These are phyloP conservation scores for Solanum acaule DNA, from an alignment of 257 asterid genomes.

Conservation along the genomic window DNA sequence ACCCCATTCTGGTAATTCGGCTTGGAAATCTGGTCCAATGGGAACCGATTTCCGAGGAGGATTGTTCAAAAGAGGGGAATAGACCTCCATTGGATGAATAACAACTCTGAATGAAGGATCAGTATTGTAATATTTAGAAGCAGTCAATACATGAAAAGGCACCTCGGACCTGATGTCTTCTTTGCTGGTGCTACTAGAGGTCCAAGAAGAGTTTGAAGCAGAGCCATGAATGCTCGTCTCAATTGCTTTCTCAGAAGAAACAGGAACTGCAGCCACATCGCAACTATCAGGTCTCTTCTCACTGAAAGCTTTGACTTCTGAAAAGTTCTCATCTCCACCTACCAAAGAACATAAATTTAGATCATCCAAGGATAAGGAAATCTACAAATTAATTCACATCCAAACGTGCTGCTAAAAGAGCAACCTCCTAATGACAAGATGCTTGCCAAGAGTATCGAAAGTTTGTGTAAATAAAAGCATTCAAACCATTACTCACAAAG, in stretches of 20 bases:
- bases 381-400: not conserved
- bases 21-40: constrained; percentile 27
- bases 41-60: constrained; percentile 31
- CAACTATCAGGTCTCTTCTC: constrained; percentile 11
- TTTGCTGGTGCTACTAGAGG: constrained; percentile 19
- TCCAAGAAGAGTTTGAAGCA: constrained; percentile 20
- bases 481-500: not conserved
- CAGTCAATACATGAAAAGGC: constrained; percentile 12
- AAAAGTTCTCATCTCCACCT: constrained; percentile 14
- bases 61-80: constrained; percentile 19
- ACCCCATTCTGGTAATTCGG: constrained; percentile 28
- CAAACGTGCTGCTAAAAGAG: not conserved
- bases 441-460: not conserved
- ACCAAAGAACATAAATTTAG: not conserved
- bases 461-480: not conserved
- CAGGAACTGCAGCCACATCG: constrained; percentile 6
- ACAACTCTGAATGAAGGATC: constrained; percentile 11
- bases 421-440: not conserved
- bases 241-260: constrained; percentile 8
- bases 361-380: not conserved
- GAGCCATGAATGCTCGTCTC: constrained; percentile 9
- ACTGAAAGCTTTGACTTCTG: not conserved
- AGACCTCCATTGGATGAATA: constrained; percentile 11
- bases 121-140: constrained; percentile 12
- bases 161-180: constrained; percentile 18